Percentiles rank a stretch among this genome's conserved stretches.
Evolutionary conservation across 2,329 filamentous ascomycete genomes (phyloP).

Genomic region (Colletotrichum cordylinicola): DNA sequence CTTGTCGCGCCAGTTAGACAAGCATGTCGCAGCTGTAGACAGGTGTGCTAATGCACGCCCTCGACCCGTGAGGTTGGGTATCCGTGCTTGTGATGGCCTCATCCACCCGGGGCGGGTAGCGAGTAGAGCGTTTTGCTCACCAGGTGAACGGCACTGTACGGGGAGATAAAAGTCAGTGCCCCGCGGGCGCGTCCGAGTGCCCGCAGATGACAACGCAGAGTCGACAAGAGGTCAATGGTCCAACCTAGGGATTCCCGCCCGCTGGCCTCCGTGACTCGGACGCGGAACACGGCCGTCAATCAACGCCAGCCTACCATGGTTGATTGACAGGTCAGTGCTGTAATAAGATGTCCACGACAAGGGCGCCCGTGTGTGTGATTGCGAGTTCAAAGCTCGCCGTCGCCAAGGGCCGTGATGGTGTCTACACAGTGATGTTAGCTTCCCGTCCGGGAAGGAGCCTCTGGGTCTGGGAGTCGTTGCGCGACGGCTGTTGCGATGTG

Average conservation of each 20-base stretch:
- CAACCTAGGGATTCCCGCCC: not conserved
- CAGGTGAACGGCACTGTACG: not conserved
- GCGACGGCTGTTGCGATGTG: not conserved
- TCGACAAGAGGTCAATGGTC: not conserved
- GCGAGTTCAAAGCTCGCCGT: not conserved
- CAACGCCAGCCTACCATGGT: not conserved
- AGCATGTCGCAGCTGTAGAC: not conserved
- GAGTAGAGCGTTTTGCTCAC: not conserved
- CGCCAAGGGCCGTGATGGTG: not conserved
- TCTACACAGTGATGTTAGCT: not conserved
- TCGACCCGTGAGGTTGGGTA: not conserved
- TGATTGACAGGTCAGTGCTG: not conserved
- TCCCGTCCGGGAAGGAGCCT: not conserved
- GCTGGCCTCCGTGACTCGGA: not conserved
- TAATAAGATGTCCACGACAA: not conserved
- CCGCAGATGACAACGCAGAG: slow-evolving; percentile 1
- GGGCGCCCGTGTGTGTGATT: not conserved
- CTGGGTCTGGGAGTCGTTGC: not conserved
- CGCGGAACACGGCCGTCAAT: not conserved
- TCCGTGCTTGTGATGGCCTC: not conserved
- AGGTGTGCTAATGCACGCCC: not conserved
- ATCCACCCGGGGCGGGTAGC: not conserved
- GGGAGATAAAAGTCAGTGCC: not conserved
- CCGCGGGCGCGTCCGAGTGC: not conserved
- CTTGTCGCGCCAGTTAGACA: not conserved